Conservation (phyloP, 2,329 filamentous ascomycete species). For the Fusarium oligoseptatum region DNA sequence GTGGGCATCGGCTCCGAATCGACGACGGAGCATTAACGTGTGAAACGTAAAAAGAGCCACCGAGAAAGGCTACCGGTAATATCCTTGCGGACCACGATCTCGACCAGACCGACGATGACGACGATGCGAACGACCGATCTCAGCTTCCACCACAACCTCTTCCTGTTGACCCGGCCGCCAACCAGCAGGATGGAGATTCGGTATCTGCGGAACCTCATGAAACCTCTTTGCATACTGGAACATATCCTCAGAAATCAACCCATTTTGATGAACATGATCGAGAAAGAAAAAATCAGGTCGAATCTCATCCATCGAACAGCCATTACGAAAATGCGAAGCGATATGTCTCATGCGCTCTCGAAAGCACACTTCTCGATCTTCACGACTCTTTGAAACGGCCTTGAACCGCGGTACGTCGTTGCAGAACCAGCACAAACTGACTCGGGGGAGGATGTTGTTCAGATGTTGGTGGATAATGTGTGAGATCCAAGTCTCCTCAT, state of each 20-base stretch:
- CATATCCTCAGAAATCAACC: conserved; percentile 45
- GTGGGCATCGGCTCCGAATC: not conserved
- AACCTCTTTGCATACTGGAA: conserved; percentile 39
- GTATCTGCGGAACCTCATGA: conserved; percentile 39
- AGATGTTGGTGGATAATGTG: conserved; percentile 60
- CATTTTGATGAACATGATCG: conserved; percentile 50
- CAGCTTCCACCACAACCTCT: conserved; percentile 1
- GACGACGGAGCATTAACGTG: not conserved
- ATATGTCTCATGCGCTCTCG: conserved; percentile 64
- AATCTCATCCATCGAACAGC: conserved; percentile 39
- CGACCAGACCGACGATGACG: conserved; percentile 1
- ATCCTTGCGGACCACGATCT: conserved; percentile 4
- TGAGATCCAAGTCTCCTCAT: conserved; percentile 59
- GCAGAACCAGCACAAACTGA: conserved; percentile 66
- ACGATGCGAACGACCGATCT: conserved; percentile 16
- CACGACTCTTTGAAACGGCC: conserved; percentile 10
- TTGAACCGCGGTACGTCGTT: conserved; percentile 53
- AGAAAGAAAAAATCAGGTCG: conserved; percentile 59
- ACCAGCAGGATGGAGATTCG: conserved; percentile 28
- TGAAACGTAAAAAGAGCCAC: not conserved
- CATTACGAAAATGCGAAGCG: conserved; percentile 56
- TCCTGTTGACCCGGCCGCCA: conserved; percentile 15
- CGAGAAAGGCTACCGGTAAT: not conserved
- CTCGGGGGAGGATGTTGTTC: conserved; percentile 49
- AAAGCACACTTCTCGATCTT: conserved; percentile 48